Evolutionary conservation across 139 green algal genomes (phyloP).

Genomic region (Axilococcus clingmanii): DNA sequence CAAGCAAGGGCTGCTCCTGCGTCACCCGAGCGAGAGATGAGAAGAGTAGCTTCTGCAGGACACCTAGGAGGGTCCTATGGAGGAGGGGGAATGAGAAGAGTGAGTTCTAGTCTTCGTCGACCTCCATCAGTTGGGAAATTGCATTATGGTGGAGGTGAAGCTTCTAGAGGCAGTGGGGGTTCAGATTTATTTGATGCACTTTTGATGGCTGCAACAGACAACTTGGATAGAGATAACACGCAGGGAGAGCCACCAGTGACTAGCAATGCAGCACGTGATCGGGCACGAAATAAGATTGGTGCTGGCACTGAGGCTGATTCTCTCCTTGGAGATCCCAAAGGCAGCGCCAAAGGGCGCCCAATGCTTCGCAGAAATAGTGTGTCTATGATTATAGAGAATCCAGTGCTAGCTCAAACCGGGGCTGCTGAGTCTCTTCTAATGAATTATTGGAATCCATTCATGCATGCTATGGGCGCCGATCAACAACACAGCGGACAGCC

Average conservation of each 20-base stretch:
- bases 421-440: constrained; percentile 15
- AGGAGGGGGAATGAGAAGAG: constrained; percentile 2
- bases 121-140: constrained; percentile 13
- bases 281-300: constrained; percentile 7
- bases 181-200: constrained; percentile 70
- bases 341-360: constrained; percentile 4
- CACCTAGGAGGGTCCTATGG: background rate
- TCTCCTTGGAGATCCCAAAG: background rate
- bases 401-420: constrained; percentile 29
- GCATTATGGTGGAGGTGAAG: background rate
- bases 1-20: background rate
- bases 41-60: constrained; percentile 7
- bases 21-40: constrained; percentile 1
- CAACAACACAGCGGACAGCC: too few species aligned
- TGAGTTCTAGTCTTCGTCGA: constrained; percentile 3
- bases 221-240: constrained; percentile 7
- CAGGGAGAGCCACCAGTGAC: constrained; percentile 42
- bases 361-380: constrained; percentile 34
- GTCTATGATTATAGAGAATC: constrained; percentile 40
- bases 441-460: too few species aligned
- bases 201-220: constrained; percentile 62
- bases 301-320: constrained; percentile 2
- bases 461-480: too few species aligned
- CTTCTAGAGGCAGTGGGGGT: constrained; percentile 22
- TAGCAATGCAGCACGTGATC: constrained; percentile 20